Percentiles rank a stretch among this genome's conserved stretches.
phyloP scores from a whole-genome alignment of 257 asterid species.

The Solanum infundibuliforme region DNA sequence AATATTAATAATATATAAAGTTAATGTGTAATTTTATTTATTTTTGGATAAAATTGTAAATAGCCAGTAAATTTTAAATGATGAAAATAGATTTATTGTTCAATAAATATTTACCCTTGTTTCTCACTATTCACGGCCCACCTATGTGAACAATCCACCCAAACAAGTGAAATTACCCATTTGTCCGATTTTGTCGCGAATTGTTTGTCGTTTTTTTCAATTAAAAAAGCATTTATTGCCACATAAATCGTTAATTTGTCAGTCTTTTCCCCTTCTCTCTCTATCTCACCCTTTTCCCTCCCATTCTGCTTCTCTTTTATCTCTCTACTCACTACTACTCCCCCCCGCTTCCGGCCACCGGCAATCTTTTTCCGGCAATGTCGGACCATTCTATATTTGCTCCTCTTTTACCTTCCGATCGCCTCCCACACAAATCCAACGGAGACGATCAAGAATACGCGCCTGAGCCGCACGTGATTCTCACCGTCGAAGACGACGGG shows the following conservation, averaged over 20 bases:
- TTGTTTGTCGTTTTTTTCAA: not conserved
- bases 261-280: not conserved
- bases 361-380: constrained; percentile 5
- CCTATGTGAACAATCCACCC: not conserved
- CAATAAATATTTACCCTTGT: not conserved
- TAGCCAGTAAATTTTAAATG: not conserved
- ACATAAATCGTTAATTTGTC: not conserved
- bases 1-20: too few relatives aligned
- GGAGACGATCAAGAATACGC: not conserved
- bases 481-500: constrained; percentile 35
- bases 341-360: not conserved
- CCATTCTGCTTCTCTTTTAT: not conserved
- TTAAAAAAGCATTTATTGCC: not conserved
- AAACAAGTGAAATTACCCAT: not conserved
- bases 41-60: not conserved
- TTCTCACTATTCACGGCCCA: not conserved
- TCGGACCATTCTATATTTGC: constrained; percentile 40
- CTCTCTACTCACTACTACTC: not conserved
- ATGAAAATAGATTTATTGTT: not conserved
- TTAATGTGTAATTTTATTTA: too few relatives aligned
- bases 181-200: not conserved
- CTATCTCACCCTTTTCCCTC: constrained; percentile 3
- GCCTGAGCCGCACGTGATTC: constrained; percentile 28
- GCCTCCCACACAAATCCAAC: constrained; percentile 5
- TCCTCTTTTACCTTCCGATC: constrained; percentile 26